Conservation (phyloP, 1,139 yeast species). For the Lodderomyces metapsilosis region DNA sequence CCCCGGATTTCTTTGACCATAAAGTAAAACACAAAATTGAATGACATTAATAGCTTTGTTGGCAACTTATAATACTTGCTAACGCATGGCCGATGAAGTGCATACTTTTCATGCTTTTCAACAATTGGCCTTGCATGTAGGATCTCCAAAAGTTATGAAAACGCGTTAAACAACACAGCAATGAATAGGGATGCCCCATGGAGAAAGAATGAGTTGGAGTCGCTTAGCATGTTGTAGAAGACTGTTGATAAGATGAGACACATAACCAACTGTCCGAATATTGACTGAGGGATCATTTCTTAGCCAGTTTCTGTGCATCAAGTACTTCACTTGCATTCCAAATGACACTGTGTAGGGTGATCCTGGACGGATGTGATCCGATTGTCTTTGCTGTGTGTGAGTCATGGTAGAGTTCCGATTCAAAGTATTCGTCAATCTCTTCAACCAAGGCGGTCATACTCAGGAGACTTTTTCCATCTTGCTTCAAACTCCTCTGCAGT, state of each 20-base stretch:
- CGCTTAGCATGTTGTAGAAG: conserved; percentile 47
- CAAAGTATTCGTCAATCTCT: conserved; percentile 20
- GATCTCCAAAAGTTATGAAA: conserved; percentile 58
- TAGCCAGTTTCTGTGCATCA: conserved; percentile 26
- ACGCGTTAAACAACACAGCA: conserved; percentile 55
- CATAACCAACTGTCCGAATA: conserved; percentile 29
- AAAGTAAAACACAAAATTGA: conserved; percentile 58
- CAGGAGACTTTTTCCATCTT: conserved; percentile 24
- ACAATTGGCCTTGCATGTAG: conserved; percentile 56
- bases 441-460: conserved; percentile 15
- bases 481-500: conserved; percentile 25
- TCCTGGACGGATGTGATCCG: conserved; percentile 32
- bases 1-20: conserved; percentile 59
- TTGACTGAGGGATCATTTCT: conserved; percentile 24
- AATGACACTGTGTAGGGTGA: conserved; percentile 37
- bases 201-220: conserved; percentile 52
- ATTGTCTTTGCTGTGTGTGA: conserved; percentile 59
- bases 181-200: conserved; percentile 59
- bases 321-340: conserved; percentile 32
- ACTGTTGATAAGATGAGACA: conserved; percentile 45
- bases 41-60: conserved; percentile 48
- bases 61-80: conserved; percentile 56
- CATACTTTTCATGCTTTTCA: conserved; percentile 60
- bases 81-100: conserved; percentile 63
- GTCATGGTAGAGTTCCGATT: conserved; percentile 46